These are phyloP conservation scores for Parmales sp. DNA, from an alignment of 108 stramenopile genomes.

Conservation along the genomic window DNA sequence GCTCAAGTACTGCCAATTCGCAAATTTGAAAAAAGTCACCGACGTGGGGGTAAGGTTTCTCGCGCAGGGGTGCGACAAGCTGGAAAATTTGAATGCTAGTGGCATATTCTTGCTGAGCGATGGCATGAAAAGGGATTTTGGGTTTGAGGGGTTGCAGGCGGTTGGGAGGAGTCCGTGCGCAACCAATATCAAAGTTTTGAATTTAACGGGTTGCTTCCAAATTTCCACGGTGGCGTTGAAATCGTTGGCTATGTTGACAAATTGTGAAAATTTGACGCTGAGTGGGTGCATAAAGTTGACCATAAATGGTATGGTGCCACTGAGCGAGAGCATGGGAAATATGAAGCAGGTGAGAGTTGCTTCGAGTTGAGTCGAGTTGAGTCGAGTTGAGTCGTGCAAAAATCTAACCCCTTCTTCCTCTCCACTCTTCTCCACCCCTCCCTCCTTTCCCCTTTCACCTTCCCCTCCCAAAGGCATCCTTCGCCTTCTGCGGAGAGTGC, in stretches of 20 bases:
- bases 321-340: constrained; percentile 24
- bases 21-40: constrained; percentile 35
- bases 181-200: constrained; percentile 19
- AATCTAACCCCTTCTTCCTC: too few relatives aligned
- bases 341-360: background rate
- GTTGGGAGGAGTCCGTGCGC: constrained; percentile 22
- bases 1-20: constrained; percentile 1
- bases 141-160: constrained; percentile 39
- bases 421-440: too few relatives aligned
- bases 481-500: constrained; percentile 46
- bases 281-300: constrained; percentile 39
- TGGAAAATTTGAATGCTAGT: constrained; percentile 32
- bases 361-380: too few relatives aligned
- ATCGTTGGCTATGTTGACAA: constrained; percentile 20
- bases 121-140: constrained; percentile 35
- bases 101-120: constrained; percentile 41
- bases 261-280: constrained; percentile 28
- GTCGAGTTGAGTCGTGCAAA: too few relatives aligned
- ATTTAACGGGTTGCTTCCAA: constrained; percentile 34
- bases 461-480: constrained; percentile 17
- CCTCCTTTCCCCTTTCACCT: too few relatives aligned
- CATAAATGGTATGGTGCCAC: constrained; percentile 10
- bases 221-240: constrained; percentile 24
- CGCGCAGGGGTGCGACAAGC: constrained; percentile 27
- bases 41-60: constrained; percentile 36